phyloP scores from a whole-genome alignment of 2,329 filamentous ascomycete genomes.

The Ceratocystis colombiana region DNA sequence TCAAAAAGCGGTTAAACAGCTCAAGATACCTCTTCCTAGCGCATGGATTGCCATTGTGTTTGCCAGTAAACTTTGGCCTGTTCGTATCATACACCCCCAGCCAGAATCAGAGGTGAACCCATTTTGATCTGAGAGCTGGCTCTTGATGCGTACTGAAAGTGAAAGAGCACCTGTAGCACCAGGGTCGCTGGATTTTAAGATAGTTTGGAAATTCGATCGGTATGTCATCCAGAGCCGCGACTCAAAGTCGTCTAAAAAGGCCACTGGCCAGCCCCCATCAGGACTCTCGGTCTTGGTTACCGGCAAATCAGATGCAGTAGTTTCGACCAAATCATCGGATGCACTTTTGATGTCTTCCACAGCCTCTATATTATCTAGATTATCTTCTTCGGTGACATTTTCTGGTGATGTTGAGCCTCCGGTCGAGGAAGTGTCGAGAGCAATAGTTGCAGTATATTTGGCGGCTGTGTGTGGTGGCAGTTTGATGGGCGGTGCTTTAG shows the following conservation, averaged over 20 bases:
- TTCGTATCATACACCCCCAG: slow-evolving; percentile 98
- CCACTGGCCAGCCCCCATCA: slow-evolving; percentile 63
- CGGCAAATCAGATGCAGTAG: slow-evolving; percentile 44
- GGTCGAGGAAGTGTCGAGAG: slow-evolving; percentile 7
- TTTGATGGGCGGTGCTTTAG: slow-evolving; percentile 8
- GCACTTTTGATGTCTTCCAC: slow-evolving; percentile 35
- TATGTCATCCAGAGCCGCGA: slow-evolving; percentile 96
- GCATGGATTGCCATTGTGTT: slow-evolving; percentile 66
- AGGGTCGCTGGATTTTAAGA: slow-evolving; percentile 67
- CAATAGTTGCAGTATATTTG: slow-evolving; percentile 1
- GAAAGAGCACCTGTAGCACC: slow-evolving; percentile 63
- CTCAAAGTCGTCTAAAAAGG: slow-evolving; percentile 87
- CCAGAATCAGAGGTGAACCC: slow-evolving; percentile 90
- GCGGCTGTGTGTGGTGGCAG: background rate
- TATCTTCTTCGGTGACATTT: background rate
- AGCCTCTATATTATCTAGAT: slow-evolving; percentile 28
- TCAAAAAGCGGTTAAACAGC: background rate
- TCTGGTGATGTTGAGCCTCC: background rate
- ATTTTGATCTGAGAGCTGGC: slow-evolving; percentile 62
- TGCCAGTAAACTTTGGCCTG: slow-evolving; percentile 83
- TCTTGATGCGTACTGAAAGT: slow-evolving; percentile 73
- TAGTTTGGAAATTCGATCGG: slow-evolving; percentile 72
- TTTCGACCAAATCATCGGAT: slow-evolving; percentile 41
- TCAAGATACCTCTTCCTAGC: slow-evolving; percentile 61
- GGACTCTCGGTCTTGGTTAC: slow-evolving; percentile 29